phyloP scores from a whole-genome alignment of 306 rosid genomes.

The Delonix regia region DNA sequence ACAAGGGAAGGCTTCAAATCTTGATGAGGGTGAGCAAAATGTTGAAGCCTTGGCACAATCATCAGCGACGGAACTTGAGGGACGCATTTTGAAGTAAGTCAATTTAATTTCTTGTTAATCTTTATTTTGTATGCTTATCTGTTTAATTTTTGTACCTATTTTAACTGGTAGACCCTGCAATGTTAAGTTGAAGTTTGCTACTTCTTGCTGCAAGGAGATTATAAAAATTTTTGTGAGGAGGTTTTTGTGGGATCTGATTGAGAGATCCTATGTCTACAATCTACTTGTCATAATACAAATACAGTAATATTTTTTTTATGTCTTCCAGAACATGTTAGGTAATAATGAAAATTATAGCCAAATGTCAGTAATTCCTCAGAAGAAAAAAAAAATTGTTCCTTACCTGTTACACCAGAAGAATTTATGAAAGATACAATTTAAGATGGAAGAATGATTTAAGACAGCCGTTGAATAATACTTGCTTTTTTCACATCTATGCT shows the following conservation, averaged over 20 bases:
- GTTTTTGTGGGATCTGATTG: neutral
- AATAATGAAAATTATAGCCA: neutral
- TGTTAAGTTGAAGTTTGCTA: slow-evolving; percentile 22
- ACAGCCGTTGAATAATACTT: neutral
- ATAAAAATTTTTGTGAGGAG: slow-evolving; percentile 3
- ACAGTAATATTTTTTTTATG: neutral
- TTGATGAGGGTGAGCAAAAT: slow-evolving; percentile 42
- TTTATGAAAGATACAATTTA: neutral
- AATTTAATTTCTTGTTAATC: slow-evolving; percentile 13
- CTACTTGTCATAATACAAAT: neutral
- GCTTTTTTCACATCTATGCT: neutral
- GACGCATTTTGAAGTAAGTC: slow-evolving; percentile 74
- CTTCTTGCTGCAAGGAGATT: slow-evolving; percentile 15
- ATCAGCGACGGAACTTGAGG: slow-evolving; percentile 61
- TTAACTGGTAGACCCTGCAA: slow-evolving; percentile 19
- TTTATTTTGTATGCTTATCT: neutral
- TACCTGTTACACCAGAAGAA: neutral
- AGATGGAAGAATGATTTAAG: neutral
- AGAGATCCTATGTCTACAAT: neutral
- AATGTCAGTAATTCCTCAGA: neutral
- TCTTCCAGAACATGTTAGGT: neutral
- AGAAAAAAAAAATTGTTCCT: neutral
- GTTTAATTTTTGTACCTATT: neutral
- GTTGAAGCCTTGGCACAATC: slow-evolving; percentile 42
- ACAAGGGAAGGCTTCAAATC: slow-evolving; percentile 48